Evolutionary conservation across 441 rosid genomes (phyloP).

Genomic region (Metrosideros polymorpha): DNA sequence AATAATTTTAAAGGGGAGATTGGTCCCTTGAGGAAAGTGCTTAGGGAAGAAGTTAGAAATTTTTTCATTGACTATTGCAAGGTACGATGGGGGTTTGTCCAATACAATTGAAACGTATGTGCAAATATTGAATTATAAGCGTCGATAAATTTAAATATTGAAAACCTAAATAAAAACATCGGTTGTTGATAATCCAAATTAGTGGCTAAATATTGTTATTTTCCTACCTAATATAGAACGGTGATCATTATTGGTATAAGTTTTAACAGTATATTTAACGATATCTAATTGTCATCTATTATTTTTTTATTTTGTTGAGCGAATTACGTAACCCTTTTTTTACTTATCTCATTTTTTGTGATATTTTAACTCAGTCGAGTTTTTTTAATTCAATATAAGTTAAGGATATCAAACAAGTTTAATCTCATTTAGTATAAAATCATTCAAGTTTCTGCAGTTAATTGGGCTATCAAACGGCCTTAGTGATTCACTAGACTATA

Average conservation of each 20-base stretch:
- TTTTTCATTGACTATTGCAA: background rate
- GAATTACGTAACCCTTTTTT: background rate
- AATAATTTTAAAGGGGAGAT: too few relatives aligned
- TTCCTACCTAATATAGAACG: background rate
- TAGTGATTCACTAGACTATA: background rate
- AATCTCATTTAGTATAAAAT: background rate
- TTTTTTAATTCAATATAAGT: background rate
- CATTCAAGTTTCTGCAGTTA: background rate
- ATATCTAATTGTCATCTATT: background rate
- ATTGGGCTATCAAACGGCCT: background rate
- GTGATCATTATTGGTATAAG: fast-evolving
- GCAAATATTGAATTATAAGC: background rate
- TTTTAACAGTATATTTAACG: background rate
- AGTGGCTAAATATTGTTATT: background rate
- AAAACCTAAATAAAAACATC: background rate
- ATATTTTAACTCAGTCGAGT: background rate
- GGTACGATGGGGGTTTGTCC: background rate
- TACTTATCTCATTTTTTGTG: background rate
- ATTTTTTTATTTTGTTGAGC: background rate
- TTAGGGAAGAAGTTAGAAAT: background rate
- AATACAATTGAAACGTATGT: background rate
- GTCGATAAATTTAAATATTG: background rate
- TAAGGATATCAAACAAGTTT: background rate
- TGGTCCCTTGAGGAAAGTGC: background rate
- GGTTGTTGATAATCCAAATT: background rate